Evolutionary conservation across 2,329 filamentous ascomycete species (phyloP).

Genomic region (Aurifilum marmelostoma): DNA sequence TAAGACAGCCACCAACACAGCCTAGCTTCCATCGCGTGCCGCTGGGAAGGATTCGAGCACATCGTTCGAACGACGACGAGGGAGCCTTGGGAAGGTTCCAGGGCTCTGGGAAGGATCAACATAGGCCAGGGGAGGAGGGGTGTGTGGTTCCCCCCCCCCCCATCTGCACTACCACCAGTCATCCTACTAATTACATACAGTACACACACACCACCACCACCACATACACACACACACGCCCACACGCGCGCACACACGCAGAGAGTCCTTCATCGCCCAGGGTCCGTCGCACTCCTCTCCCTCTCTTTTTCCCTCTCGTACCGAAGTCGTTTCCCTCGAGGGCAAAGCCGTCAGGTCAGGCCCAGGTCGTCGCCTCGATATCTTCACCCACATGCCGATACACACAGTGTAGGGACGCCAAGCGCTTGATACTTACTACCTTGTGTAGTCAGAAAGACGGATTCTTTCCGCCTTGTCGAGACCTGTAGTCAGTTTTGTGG

Average conservation of each 20-base stretch:
- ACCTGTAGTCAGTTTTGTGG: neutral
- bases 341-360: neutral
- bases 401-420: neutral
- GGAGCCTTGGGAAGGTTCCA: neutral
- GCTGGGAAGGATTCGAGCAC: constrained; percentile 6
- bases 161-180: neutral
- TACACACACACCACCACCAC: neutral
- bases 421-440: neutral
- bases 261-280: neutral
- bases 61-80: neutral
- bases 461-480: neutral
- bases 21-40: neutral
- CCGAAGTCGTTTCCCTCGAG: neutral
- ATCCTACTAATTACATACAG: neutral
- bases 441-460: neutral
- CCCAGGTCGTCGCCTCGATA: neutral
- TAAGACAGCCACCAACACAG: constrained; percentile 5
- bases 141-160: neutral
- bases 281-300: neutral
- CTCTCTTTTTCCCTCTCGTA: neutral
- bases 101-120: constrained; percentile 8
- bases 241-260: too few relatives aligned
- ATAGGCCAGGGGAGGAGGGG: neutral
- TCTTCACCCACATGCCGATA: neutral
- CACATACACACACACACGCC: neutral